Conservation (phyloP, 345 rosid genomes). For the Isatis tinctoria region DNA sequence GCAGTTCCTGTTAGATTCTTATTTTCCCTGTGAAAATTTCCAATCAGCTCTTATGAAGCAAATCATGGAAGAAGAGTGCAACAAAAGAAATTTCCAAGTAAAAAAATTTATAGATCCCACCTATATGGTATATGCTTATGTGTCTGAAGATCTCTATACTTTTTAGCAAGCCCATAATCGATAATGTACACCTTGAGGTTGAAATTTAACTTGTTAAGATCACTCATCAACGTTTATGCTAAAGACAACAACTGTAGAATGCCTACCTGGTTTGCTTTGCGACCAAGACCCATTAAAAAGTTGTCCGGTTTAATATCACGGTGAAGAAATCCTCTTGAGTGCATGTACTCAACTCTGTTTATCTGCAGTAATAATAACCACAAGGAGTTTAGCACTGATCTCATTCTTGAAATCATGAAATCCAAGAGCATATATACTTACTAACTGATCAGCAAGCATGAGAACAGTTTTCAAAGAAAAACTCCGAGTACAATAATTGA, state of each 20-base stretch:
- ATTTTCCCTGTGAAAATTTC: slow-evolving; percentile 58
- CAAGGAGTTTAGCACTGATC: neutral
- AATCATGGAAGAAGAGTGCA: slow-evolving; percentile 4
- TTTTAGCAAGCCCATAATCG: slow-evolving; percentile 89
- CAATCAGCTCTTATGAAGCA: neutral
- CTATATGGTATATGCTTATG: slow-evolving; percentile 79
- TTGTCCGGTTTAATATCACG: slow-evolving; percentile 95
- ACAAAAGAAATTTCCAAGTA: neutral
- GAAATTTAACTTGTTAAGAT: neutral
- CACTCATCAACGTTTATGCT: neutral
- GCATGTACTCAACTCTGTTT: slow-evolving; percentile 91
- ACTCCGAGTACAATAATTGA: slow-evolving; percentile 57
- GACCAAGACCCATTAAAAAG: slow-evolving; percentile 90
- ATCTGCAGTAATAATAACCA: slow-evolving; percentile 32
- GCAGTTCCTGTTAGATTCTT: slow-evolving; percentile 94
- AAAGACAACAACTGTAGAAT: neutral
- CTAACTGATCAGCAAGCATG: slow-evolving; percentile 90
- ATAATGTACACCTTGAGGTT: slow-evolving; percentile 67
- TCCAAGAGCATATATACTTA: slow-evolving; percentile 31
- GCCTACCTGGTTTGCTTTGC: slow-evolving; percentile 84
- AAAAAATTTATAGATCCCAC: slow-evolving; percentile 33
- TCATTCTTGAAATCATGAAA: neutral
- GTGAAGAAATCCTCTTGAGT: slow-evolving; percentile 79
- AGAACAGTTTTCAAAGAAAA: slow-evolving; percentile 75
- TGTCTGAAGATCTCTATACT: slow-evolving; percentile 80